Percentiles rank a stretch among this genome's conserved stretches.
phyloP scores from a whole-genome alignment of 1,284 basidiomycete genomes.

The Boletus semigastroideus region DNA sequence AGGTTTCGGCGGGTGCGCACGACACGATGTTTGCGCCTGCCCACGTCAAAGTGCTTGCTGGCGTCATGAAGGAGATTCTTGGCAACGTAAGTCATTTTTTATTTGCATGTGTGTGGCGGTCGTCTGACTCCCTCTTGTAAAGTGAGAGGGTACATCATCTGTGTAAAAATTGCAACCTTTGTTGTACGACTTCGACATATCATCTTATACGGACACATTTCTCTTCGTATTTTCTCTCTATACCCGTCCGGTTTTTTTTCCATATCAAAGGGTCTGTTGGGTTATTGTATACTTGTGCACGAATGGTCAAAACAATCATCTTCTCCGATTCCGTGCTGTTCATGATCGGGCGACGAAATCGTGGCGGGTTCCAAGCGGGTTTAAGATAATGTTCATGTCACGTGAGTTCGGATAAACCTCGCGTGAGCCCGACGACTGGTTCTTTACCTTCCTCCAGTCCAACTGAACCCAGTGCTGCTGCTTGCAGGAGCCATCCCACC shows the following conservation, averaged over 20 bases:
- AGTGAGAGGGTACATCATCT: constrained; percentile 7
- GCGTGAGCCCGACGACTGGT: background rate
- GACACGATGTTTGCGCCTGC: constrained; percentile 35
- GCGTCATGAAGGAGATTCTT: constrained; percentile 28
- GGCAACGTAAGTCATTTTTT: constrained; percentile 14
- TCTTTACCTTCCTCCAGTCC: background rate
- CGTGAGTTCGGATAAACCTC: background rate
- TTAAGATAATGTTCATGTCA: background rate
- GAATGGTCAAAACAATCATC: background rate
- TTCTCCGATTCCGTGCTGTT: background rate
- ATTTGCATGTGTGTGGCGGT: background rate
- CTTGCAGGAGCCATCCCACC: background rate
- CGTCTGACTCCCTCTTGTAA: background rate
- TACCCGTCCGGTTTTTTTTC: background rate
- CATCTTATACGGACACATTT: background rate
- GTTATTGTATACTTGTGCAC: background rate
- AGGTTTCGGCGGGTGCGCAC: constrained; percentile 25
- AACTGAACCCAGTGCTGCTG: background rate
- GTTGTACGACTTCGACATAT: background rate
- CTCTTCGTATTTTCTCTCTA: background rate
- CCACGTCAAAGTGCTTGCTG: constrained; percentile 31
- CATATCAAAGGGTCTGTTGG: background rate
- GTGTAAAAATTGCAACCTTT: background rate
- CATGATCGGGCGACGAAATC: background rate
- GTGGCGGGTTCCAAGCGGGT: too few relatives aligned